Percentiles rank a stretch among this genome's conserved stretches.
These are phyloP conservation scores for Hebeloma cylindrosporum DNA, from an alignment of 768 basidiomycete genomes.

Conservation along the genomic window DNA sequence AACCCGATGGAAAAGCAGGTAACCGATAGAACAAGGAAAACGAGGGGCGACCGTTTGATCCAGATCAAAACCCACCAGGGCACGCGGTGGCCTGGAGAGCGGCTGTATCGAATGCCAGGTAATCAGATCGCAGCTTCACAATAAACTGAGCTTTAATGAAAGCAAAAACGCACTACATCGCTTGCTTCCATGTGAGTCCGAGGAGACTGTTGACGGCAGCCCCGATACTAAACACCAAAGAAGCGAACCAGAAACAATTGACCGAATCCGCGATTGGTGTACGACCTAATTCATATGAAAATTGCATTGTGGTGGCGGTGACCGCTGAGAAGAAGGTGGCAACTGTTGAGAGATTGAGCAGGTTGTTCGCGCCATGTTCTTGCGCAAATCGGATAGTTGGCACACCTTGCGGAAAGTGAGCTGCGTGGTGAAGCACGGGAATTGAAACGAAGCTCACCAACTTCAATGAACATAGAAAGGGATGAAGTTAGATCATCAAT, in stretches of 20 bases:
- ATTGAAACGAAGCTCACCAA: conserved; percentile 44
- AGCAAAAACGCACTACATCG: conserved; percentile 66
- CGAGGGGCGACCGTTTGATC: conserved; percentile 83
- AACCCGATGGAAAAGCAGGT: conserved; percentile 81
- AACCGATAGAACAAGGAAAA: conserved; percentile 82
- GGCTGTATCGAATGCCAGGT: conserved; percentile 37
- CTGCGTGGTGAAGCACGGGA: neutral
- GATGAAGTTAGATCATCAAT: conserved; percentile 66
- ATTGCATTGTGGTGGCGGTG: conserved; percentile 71
- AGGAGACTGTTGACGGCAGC: conserved; percentile 78
- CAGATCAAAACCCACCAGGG: conserved; percentile 86
- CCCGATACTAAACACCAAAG: conserved; percentile 73
- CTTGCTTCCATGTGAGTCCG: conserved; percentile 78
- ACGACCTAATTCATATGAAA: conserved; percentile 48
- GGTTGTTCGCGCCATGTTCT: conserved; percentile 66
- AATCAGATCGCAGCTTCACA: conserved; percentile 9
- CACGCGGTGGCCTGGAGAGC: conserved; percentile 72
- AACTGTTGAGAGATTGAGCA: conserved; percentile 73
- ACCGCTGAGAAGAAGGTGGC: conserved; percentile 79
- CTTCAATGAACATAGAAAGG: conserved; percentile 73
- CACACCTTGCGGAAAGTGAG: conserved; percentile 46
- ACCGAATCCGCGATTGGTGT: conserved; percentile 48
- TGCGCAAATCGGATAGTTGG: conserved; percentile 77
- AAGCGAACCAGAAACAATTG: conserved; percentile 74
- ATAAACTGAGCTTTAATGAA: conserved; percentile 1